Evolutionary conservation across 495 filamentous ascomycete genomes (phyloP), one percentile per base, ranked within the genome.

Genomic region (Aspergillus bertholletiae): DNA sequence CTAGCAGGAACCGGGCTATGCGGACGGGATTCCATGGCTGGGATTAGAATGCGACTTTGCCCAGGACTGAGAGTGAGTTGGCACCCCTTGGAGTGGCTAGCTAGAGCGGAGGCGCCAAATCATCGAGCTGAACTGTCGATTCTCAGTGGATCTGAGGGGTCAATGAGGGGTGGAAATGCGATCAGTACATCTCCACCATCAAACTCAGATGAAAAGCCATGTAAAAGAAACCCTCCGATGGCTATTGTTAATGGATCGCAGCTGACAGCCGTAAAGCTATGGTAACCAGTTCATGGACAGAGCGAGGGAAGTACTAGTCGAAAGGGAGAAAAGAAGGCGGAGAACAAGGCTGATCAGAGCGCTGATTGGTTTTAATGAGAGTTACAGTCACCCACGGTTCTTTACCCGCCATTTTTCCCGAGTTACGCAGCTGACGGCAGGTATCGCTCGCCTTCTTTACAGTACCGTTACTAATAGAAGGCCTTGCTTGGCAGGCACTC

Each of bases 11-110:
- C 56, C 55, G 58, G 55, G 57, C 58, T 65, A 69, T 69, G 67
- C 51, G 58, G 55, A 37, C 49, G 55, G 45, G 68, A 67, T 61
- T 70, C 70, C 70, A 73, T 74, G 52, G 61, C 47, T 54, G 51
- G 54, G 24, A 55, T 43, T 26, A 53, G 50, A 53, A 53, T 53
- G 50, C 50, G 27, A 34, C 39, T 44, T 53, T 51, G 40, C 39
- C 50, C 50, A 21, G 12, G 39, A 21, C 17, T 26, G 26, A 27
- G 40, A 54, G 22, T 46, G 45, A 51, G 64, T 20, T 55, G 57
- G 52, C 57, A 55, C 47, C 52, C 57, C 57, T 59, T 40, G 56
- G 53, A 41, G 57, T 49, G 47, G 46, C 46, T 45, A 58, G 43
- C 34, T 53, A 46, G 55, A 48, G 26, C 46, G 50, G 49, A 49